Conservation (phyloP, 495 filamentous ascomycete genomes). For the Neurospora sublineolata region DNA sequence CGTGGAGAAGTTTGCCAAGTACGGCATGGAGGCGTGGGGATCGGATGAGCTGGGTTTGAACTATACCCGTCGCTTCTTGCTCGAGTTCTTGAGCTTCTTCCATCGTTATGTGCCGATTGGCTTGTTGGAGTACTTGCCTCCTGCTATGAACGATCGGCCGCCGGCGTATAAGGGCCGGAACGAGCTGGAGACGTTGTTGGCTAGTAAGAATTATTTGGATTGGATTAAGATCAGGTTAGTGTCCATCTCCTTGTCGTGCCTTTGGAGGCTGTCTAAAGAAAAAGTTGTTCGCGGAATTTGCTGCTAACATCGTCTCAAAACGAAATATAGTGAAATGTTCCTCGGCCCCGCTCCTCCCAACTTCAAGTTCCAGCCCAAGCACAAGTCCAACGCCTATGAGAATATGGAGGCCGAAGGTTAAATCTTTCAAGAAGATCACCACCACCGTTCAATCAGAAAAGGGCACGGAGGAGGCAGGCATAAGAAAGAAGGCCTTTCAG, state of each 20-base stretch:
- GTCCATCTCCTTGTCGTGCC: neutral
- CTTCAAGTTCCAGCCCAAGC: constrained; percentile 96
- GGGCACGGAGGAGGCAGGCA: neutral
- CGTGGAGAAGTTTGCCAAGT: constrained; percentile 76
- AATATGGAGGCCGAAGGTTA: constrained; percentile 46
- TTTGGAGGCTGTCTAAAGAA: neutral
- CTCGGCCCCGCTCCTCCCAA: constrained; percentile 78
- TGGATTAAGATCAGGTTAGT: constrained; percentile 97
- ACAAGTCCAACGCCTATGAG: constrained; percentile 79
- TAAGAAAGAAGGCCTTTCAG: neutral
- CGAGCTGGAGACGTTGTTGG: constrained; percentile 84
- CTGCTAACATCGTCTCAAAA: constrained; percentile 9
- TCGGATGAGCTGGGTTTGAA: constrained; percentile 87
- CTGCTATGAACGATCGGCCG: constrained; percentile 74
- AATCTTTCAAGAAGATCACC: neutral
- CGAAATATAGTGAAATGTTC: constrained; percentile 77
- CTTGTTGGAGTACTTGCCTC: constrained; percentile 75
- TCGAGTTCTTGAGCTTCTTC: constrained; percentile 91
- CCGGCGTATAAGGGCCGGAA: constrained; percentile 72
- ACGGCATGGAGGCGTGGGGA: constrained; percentile 89
- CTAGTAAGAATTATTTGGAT: constrained; percentile 81
- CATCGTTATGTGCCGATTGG: constrained; percentile 85
- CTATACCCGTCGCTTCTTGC: constrained; percentile 74
- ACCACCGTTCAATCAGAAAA: neutral
- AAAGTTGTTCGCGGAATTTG: neutral